Conservation (phyloP, 176 grass and related monocot genomes). For the Oryza glumipatula region DNA sequence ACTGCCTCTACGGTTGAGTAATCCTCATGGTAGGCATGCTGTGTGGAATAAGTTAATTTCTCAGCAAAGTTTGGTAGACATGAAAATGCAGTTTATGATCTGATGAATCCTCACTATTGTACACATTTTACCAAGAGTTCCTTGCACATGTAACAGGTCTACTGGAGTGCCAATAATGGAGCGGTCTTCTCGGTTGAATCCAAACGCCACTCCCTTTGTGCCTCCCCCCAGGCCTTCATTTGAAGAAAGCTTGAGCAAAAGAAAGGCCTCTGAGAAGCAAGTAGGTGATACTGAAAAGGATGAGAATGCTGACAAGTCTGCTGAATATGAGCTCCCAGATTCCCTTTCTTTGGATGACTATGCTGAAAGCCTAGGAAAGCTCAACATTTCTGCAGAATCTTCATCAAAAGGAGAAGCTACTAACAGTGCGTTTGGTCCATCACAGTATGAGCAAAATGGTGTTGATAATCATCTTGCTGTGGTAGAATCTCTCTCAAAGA, state of each 20-base stretch:
- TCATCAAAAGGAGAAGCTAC: slow-evolving; percentile 40
- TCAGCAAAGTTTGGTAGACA: background rate
- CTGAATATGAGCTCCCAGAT: slow-evolving; percentile 50
- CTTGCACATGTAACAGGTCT: slow-evolving; percentile 21
- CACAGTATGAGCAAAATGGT: slow-evolving; percentile 13
- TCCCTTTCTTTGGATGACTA: slow-evolving; percentile 48
- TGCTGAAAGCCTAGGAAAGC: slow-evolving; percentile 44
- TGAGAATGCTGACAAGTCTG: slow-evolving; percentile 39
- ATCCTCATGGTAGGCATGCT: background rate
- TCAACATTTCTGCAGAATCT: slow-evolving; percentile 44
- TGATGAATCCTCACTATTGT: background rate
- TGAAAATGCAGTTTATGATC: slow-evolving; percentile 21
- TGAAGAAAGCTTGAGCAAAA: slow-evolving; percentile 11
- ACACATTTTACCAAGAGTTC: slow-evolving; percentile 4
- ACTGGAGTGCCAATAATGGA: slow-evolving; percentile 7
- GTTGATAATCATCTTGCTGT: slow-evolving; percentile 8
- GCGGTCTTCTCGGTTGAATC: slow-evolving; percentile 57
- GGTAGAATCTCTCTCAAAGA: slow-evolving; percentile 42
- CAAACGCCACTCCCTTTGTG: slow-evolving; percentile 63
- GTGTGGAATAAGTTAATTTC: background rate
- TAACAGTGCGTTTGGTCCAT: background rate
- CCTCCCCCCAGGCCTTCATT: slow-evolving; percentile 32
- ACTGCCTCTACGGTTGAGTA: background rate
- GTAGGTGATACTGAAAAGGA: slow-evolving; percentile 30
- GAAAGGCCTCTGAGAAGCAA: slow-evolving; percentile 18